Evolutionary conservation across 257 asterid species (phyloP), one percentile per base, ranked within the genome.

Genomic region (Ballota nigra): DNA sequence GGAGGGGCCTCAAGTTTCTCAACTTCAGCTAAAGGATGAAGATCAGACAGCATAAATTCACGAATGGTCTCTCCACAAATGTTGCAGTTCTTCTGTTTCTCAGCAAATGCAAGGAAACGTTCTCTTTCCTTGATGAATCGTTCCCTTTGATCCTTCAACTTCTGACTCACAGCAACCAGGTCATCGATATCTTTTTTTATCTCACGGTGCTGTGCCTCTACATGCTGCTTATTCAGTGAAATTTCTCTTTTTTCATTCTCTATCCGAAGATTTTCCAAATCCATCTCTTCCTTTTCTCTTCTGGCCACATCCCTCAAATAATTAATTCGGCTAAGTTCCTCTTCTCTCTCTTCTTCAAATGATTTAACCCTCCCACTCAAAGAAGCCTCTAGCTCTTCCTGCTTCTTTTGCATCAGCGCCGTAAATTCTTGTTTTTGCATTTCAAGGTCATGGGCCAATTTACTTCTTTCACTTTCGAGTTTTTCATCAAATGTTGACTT

Each of bases 281-380:
- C 87, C 95, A 89, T 80, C 81, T 95, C 98, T 70, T 89, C 94
- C 96, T 84, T 89, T 80, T 92, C 97, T 80, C 97, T 83, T 73
- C 71, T 75, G 62, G 91, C 89, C 26, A 87, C 88, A 76, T 89
- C 98, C 84, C 87, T 85, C 83, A 86, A 77, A 84, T 80, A 61
- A 60, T 83, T 92, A 45, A 95, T 82, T 28, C 86, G 85, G 78
- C 75, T 65, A 45, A 87, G 88, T 80, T 89, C 90, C 71, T 20
- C 76, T 45, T 84, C 89, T 74, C 63, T 85, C 83, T 86, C 83
- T 51, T 88, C 84, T 75, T 84, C 97, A 83, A 95, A 95, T 61
- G 75, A 70, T 68, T 81, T 87, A 84, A 81, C 86, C 73, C 82
- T 83, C 77, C 83, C 96, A 18, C 19, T 80, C 80, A 88, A 74